Evolutionary conservation across 495 filamentous ascomycete species (phyloP).

Genomic region (Neurospora sp.): DNA sequence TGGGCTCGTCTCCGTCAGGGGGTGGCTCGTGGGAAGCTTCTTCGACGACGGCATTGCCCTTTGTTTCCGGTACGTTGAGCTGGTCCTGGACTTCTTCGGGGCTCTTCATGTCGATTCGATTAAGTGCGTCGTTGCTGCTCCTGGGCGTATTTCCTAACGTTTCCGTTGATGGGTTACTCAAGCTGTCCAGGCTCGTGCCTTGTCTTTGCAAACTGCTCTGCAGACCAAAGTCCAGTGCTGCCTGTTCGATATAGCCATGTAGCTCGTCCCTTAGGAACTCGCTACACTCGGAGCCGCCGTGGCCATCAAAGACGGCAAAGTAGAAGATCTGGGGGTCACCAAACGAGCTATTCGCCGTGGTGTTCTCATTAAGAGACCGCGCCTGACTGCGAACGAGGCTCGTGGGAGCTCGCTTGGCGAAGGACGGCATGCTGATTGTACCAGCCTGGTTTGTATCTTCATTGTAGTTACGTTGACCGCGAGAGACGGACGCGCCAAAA

Average conservation of each 20-base stretch:
- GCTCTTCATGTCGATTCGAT: constrained; percentile 28
- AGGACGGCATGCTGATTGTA: constrained; percentile 83
- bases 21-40: constrained; percentile 16
- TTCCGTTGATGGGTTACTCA: not conserved
- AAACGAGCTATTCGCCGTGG: constrained; percentile 58
- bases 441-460: constrained; percentile 94
- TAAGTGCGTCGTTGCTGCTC: constrained; percentile 10
- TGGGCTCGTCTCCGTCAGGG: constrained; percentile 21
- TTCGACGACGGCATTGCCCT: constrained; percentile 18
- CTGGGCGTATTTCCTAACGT: constrained; percentile 6
- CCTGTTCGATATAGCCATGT: constrained; percentile 80
- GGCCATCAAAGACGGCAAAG: constrained; percentile 92
- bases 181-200: not conserved
- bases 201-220: constrained; percentile 51
- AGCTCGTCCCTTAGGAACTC: constrained; percentile 73
- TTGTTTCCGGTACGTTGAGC: constrained; percentile 17
- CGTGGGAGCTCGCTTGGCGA: constrained; percentile 70
- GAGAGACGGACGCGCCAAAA: constrained; percentile 69
- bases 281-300: constrained; percentile 85
- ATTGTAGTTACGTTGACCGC: constrained; percentile 76
- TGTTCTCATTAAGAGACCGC: constrained; percentile 40
- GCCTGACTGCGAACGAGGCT: constrained; percentile 45
- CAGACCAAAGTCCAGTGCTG: constrained; percentile 61
- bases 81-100: constrained; percentile 24
- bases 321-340: constrained; percentile 96